Base-by-base conservation (phyloP, 352 stramenopile genomes). In the Globisporangium nagaii region DNA sequence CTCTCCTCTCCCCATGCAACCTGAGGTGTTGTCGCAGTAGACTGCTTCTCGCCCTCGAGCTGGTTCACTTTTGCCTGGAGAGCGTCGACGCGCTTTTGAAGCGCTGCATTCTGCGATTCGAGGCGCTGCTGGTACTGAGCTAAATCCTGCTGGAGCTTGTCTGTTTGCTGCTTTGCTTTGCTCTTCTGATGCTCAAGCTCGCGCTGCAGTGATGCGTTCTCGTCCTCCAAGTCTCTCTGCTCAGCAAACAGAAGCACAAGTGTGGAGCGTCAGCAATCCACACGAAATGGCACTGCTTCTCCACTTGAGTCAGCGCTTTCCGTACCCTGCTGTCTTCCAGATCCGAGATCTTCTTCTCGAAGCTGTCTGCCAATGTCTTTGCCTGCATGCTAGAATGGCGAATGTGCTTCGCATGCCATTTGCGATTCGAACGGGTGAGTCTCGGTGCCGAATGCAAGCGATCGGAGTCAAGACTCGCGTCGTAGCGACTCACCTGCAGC, bases 151-250 rank as follows among this genome's bases (percentile, higher is more conserved):
- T 58, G 56, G 19, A 58, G 24, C 13, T 28, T 48, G 13, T 62
- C 48, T 5, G 37, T 41, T 25, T 75, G 47, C 15, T 63, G n/a
- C n/a, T 62, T 44, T 17, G 39, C 32, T 13, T 20, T 53, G 19
- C 42, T 46, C 19, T 65, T 36, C 49, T 63, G 51, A 1, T 54
- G 40, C 35, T 76, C 62, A 12, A 71, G 34, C n/a, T 61, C 49
- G n/a, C 28, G 31, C n/a, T 76, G 65, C 13, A 78, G 34, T 9
- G 50, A 42, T 7, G 66, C 52, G 10, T 64, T 62, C 40, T 86
- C 59, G 1, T 68, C 37, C 2, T 53, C 24, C 8, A 82, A 22
- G 11, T 64, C 64, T 58, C 46, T 48, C 74, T 82, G 19, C 0
- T n/a, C 9, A 27, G 22, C 24, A 9, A 34, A 10, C 27, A n/a